phyloP scores from a whole-genome alignment of 768 basidiomycete genomes.

The Pleurotus giganteus region DNA sequence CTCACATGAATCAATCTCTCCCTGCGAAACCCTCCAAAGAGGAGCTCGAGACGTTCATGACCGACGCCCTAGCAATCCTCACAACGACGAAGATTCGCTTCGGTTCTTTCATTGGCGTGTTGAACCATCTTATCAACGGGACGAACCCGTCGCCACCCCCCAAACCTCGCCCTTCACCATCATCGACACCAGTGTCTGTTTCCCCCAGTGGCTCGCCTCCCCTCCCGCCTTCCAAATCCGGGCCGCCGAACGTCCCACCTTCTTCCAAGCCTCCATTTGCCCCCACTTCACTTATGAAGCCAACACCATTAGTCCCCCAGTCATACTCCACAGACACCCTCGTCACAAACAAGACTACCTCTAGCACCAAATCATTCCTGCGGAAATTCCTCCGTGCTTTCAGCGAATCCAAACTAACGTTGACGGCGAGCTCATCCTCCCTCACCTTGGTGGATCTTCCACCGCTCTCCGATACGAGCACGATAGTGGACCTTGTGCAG shows the following conservation, averaged over 20 bases:
- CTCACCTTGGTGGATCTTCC: background rate
- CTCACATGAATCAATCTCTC: background rate
- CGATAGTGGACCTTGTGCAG: background rate
- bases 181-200: no score
- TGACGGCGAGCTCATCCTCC: background rate
- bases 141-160: background rate
- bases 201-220: background rate
- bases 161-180: background rate
- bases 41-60: no score
- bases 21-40: background rate
- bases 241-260: background rate
- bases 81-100: background rate
- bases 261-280: background rate
- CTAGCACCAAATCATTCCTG: background rate
- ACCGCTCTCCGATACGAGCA: background rate
- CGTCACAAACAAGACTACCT: background rate
- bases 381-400: background rate
- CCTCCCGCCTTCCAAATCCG: background rate
- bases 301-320: background rate
- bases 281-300: background rate
- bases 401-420: background rate
- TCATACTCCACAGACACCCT: background rate
- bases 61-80: no score
- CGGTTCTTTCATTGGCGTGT: background rate
- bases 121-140: background rate